These are phyloP conservation scores for Carex cristatella DNA, from an alignment of 176 grass and related monocot genomes.

Conservation along the genomic window DNA sequence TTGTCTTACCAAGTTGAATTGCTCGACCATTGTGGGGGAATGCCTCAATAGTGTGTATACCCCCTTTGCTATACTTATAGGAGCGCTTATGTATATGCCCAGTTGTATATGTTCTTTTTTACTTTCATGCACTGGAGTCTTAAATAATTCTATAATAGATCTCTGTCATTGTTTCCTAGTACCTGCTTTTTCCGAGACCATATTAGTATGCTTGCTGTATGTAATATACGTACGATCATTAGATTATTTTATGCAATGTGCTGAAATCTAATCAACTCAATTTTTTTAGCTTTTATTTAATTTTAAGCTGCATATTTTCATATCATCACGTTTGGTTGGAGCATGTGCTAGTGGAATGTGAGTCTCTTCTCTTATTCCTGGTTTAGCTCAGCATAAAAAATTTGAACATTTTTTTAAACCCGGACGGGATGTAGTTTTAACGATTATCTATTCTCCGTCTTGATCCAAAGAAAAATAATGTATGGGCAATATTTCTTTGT, in stretches of 20 bases:
- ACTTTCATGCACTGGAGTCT: not conserved
- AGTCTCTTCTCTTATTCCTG: no score
- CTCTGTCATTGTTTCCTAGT: not conserved
- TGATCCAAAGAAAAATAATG: no score
- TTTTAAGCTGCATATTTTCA: not conserved
- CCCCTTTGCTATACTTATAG: slow-evolving; percentile 1
- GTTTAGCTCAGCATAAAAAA: no score
- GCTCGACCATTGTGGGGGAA: not conserved
- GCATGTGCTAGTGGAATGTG: no score
- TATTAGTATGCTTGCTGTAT: not conserved
- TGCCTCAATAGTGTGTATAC: not conserved
- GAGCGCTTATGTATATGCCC: not conserved
- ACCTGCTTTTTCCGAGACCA: not conserved
- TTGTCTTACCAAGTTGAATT: not conserved
- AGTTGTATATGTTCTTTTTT: not conserved
- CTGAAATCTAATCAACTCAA: not conserved
- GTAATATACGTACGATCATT: not conserved
- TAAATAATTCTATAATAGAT: not conserved
- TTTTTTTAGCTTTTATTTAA: not conserved
- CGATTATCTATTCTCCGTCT: no score
- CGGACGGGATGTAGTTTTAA: no score
- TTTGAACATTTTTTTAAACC: no score
- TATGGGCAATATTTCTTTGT: no score
- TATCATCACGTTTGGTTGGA: no score
- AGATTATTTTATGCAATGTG: not conserved